Evolutionary conservation across 495 filamentous ascomycete genomes (phyloP), one percentile per base, ranked within the genome.

Genomic region (Stereocaulon alpinum): DNA sequence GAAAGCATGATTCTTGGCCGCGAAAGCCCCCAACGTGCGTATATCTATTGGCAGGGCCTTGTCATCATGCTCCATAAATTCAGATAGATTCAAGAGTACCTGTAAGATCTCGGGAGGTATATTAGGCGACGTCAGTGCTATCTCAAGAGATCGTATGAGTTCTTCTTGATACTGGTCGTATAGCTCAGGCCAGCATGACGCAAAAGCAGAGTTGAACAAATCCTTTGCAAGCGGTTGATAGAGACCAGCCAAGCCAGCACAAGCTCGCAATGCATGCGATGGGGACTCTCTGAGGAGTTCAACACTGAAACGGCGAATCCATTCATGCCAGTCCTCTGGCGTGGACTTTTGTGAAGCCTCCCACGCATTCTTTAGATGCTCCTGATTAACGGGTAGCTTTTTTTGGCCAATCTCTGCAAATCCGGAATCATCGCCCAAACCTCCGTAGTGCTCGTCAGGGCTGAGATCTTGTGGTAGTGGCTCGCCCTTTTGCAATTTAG

Each of bases 21-120:
- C 93, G 67, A 96, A 94, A 65, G 89, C 86, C 20, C 94, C 93
- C 40, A 97, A 75, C 1, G 88, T 87, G 37, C 93, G 82, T 59
- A 99, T 95, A 69, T 99, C 94, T 63, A 99, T 96, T 17, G 93
- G 93, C 24, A 99, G 79, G 6, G 93, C 93, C 67, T 97, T 97
- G 68, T 99, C 93, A 66, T 97, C 93, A 66, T 99, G 93, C 67
- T 99, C 93, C 93, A 99, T 99, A 70, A 97, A 99, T 65, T 99
- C 93, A 3, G 91, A 93, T 15, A 99, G 80, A 70, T 97, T 99
- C 55, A 99, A 82, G 14, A 99, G 79, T 40, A 96, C 86, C 55
- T 96, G 93, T 3, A 97, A 75, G 51, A 99, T 86, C 68, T 99
- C 94, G 0, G 93, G 92, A 0, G 93, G 92, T 27, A 97, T 94